Percentiles rank a stretch among this genome's conserved stretches.
phyloP scores from a whole-genome alignment of 164 flowering plant genomes.

The Berberis vulgaris region DNA sequence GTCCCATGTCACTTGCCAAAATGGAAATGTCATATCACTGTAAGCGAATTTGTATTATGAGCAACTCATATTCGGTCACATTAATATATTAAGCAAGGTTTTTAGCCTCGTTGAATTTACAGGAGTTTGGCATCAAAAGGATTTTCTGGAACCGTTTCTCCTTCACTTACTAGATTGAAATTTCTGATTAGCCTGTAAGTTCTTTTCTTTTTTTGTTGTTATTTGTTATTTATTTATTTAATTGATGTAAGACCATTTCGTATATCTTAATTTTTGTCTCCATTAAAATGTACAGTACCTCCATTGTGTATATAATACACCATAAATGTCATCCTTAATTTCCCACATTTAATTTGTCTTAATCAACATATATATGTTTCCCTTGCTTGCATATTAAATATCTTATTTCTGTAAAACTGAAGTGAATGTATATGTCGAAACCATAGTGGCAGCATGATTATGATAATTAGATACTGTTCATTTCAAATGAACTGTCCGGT shows the following conservation, averaged over 20 bases:
- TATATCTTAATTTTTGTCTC: too few species aligned
- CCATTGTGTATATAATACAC: too few species aligned
- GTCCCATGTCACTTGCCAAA: constrained; percentile 71
- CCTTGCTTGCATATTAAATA: too few species aligned
- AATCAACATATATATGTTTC: too few species aligned
- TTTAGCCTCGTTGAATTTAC: constrained; percentile 14
- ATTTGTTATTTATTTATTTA: background rate
- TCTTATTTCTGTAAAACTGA: too few species aligned
- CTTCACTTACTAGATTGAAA: constrained; percentile 59
- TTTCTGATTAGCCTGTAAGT: constrained; percentile 70
- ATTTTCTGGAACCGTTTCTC: constrained; percentile 71
- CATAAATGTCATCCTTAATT: too few species aligned
- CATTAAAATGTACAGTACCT: too few species aligned
- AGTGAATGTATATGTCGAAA: too few species aligned
- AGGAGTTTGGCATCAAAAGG: constrained; percentile 77
- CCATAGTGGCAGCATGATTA: too few species aligned
- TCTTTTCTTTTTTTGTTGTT: background rate
- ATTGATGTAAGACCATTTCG: background rate
- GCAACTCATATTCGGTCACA: background rate
- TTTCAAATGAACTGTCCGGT: too few species aligned
- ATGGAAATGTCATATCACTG: constrained; percentile 67
- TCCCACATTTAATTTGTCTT: too few species aligned
- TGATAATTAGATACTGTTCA: too few species aligned
- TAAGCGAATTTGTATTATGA: constrained; percentile 22
- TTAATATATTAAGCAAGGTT: background rate